Evolutionary conservation across 176 grass and related monocot species (phyloP), one percentile per base, ranked within the genome.

Genomic region (Musa acuminata): DNA sequence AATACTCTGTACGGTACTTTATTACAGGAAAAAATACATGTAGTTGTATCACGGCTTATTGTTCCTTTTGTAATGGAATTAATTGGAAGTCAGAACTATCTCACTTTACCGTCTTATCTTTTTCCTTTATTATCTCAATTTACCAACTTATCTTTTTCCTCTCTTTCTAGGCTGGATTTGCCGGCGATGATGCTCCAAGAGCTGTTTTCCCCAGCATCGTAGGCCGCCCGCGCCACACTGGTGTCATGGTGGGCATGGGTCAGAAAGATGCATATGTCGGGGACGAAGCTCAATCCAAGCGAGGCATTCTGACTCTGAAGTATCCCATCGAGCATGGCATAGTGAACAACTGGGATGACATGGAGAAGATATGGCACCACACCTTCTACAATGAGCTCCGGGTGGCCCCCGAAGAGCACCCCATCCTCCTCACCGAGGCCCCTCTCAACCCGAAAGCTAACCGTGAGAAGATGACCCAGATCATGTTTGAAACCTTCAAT

Each of bases 321-420:
- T 59, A 59, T n/a, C 55, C 55, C 55, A 59, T 59, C 19, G 55
- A 59, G 55, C 55, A 59, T 59, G 55, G 55, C 7, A 59, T 59
- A 7, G 55, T 59, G 55, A 59, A 59, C 13, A 59, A 59, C 7
- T 59, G 55, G 55, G 55, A 59, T 8, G 55, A 59, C 13, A 59
- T 59, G 55, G 55, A 59, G 55, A 59, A 59, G 55, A 59, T 59
- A 59, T 59, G 55, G 55, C 55, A 59, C 13, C 55, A 59, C 55
- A 59, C 55, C 55, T 59, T 59, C 55, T 59, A 59, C 55, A 59
- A 59, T 59, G 55, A 59, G 55, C 55, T 59, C 55, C 55, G 55
- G 14, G 55, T 58, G 14, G 55, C 55, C 55, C 55, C 55, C n/a
- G 55, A 58, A 58, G 55, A 58, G 19, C 55, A 58, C 14, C 55